A percentile compares a stretch with the other conserved stretches of the same genome.
phyloP scores from a whole-genome alignment of 2,329 filamentous ascomycete species.

The Penicillium sp. region DNA sequence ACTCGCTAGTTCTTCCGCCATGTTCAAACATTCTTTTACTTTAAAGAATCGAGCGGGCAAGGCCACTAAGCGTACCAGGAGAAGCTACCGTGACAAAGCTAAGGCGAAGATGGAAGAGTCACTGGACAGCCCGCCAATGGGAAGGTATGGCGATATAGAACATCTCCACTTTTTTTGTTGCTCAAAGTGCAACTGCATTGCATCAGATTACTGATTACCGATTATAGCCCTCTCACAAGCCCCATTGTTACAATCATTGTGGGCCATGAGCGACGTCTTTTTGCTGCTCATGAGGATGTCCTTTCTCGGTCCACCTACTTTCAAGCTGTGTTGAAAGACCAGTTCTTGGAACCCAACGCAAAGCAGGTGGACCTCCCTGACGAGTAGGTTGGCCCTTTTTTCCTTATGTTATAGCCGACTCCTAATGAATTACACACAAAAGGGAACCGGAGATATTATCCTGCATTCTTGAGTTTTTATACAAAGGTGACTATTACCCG shows the following conservation, averaged over 20 bases:
- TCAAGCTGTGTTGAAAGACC: constrained; percentile 64
- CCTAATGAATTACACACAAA: constrained; percentile 38
- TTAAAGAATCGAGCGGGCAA: constrained; percentile 85
- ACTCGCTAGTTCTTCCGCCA: constrained; percentile 49
- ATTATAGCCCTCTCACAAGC: constrained; percentile 50
- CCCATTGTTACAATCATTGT: constrained; percentile 85
- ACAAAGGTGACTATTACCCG: constrained; percentile 95
- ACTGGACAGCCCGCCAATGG: constrained; percentile 58
- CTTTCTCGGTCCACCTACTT: constrained; percentile 84
- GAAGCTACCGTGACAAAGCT: constrained; percentile 69
- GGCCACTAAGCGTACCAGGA: constrained; percentile 73
- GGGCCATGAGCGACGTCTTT: constrained; percentile 79
- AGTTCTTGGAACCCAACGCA: constrained; percentile 66
- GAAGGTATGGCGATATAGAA: constrained; percentile 36
- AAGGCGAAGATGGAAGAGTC: constrained; percentile 87
- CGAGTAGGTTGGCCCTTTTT: constrained; percentile 38
- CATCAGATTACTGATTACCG: neutral
- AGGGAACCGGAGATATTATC: constrained; percentile 92
- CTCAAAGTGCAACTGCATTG: neutral
- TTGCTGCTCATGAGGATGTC: constrained; percentile 93
- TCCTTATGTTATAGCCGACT: neutral
- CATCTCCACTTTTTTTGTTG: neutral
- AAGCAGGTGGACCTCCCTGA: constrained; percentile 74
- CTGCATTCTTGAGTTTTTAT: constrained; percentile 90
- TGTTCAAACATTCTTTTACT: constrained; percentile 92